These are phyloP conservation scores for Neurospora tetrasperma DNA, from an alignment of 495 filamentous ascomycete species.

Conservation along the genomic window DNA sequence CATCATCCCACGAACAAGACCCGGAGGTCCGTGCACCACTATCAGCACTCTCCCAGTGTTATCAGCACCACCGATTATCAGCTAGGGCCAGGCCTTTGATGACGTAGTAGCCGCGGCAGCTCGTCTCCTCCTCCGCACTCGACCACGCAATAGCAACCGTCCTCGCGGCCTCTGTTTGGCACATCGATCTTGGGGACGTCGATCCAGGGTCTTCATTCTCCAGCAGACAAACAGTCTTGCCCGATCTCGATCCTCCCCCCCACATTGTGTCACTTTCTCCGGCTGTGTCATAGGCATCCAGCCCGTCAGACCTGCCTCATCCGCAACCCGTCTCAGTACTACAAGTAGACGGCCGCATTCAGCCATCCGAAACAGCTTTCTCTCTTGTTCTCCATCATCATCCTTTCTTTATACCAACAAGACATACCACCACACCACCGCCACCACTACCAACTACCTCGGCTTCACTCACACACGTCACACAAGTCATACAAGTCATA, in stretches of 20 bases:
- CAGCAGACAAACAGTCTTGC: not conserved
- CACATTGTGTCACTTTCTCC: not conserved
- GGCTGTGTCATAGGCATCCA: not conserved
- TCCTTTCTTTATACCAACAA: not conserved
- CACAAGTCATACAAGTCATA: not conserved
- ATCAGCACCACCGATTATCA: not conserved
- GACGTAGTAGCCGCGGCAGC: conserved; percentile 18
- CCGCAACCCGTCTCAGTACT: not conserved
- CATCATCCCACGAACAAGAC: not conserved
- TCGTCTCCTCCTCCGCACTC: not conserved
- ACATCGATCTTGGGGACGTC: not conserved
- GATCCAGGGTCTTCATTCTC: not conserved
- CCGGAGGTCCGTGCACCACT: not conserved
- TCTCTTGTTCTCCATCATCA: not conserved
- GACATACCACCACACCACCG: not conserved
- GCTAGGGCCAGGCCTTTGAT: conserved; percentile 24
- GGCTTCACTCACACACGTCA: not conserved
- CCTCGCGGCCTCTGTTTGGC: not conserved
- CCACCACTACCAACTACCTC: not conserved
- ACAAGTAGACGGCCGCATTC: not conserved
- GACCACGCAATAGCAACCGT: not conserved
- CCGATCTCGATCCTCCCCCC: not conserved
- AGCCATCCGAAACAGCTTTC: not conserved
- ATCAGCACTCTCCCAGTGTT: not conserved
- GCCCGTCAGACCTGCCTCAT: not conserved